Evolutionary conservation across 2,329 filamentous ascomycete genomes (phyloP).

Genomic region (Alternaria sp.): DNA sequence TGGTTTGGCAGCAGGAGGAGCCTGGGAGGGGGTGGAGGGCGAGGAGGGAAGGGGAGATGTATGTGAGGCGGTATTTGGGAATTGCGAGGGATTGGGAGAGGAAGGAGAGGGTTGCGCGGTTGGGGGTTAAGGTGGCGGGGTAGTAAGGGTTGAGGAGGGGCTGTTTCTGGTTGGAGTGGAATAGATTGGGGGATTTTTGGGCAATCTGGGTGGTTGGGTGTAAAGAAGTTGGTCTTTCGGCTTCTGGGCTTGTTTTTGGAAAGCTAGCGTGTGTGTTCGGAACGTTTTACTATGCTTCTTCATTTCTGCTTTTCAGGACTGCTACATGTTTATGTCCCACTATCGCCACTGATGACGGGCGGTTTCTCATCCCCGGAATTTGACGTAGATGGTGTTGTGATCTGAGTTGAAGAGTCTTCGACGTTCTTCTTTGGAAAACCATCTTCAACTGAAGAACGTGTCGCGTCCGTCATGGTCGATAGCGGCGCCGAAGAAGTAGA

Average conservation of each 20-base stretch:
- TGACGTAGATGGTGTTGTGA: background rate
- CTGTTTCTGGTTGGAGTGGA: background rate
- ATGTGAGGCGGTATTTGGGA: conserved; percentile 1
- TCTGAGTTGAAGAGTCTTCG: too few species aligned
- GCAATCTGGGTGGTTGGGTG: too few species aligned
- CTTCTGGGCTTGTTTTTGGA: too few species aligned
- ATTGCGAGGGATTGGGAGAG: background rate
- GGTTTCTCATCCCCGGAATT: background rate
- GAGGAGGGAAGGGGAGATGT: background rate
- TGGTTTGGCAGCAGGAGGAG: conserved; percentile 1
- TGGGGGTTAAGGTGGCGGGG: too few species aligned
- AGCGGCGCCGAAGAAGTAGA: background rate
- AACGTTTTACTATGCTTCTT: background rate
- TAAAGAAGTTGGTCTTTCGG: too few species aligned
- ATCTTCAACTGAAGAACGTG: background rate
- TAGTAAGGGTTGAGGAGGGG: too few species aligned
- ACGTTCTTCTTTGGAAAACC: too few species aligned
- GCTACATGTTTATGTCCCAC: background rate
- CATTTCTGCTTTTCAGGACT: background rate
- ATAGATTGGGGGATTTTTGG: background rate
- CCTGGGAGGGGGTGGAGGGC: background rate
- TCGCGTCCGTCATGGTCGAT: background rate
- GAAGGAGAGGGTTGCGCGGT: background rate
- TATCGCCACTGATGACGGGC: background rate
- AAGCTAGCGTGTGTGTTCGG: too few species aligned